Base-by-base conservation (phyloP, 805 yeast genomes). In the Candida anglica region DNA sequence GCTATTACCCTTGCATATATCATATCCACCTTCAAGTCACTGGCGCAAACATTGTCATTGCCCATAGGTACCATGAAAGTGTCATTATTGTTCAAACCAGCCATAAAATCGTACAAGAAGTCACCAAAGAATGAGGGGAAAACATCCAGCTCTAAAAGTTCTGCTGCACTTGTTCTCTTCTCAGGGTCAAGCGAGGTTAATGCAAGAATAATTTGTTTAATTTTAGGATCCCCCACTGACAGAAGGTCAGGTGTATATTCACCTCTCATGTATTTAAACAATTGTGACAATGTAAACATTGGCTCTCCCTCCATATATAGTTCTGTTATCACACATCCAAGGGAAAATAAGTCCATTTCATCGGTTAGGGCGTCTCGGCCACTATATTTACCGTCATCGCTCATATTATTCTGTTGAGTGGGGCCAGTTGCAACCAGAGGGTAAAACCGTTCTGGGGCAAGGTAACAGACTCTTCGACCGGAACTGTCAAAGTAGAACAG, bases 401-500 rank as follows among this genome's bases (percentile, higher is more conserved):
- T 48, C 15, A 47, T 41, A 33, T 42, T 49, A 37, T 40, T 5
- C 7, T 5, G 23, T 11, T 5, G 4, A 8, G 21, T 15, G 15
- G 11, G 29, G 11, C 15, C 19, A 29, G 29, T 24, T 48, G 46
- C 40, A 49, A 56, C 41, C 30, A 63, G 53, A 26, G 40, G 60
- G 46, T 48, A 66, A 48, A 93, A 91, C 43, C 98, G 65, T 53
- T 93, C 98, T 0, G 98, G 98, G 0, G 98, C 98, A 27, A 93
- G 57, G 56, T 91, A 91, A 57, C 98, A 93, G 2, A 78, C 74
- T 47, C 96, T 71, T 43, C 97, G 69, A 52, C 78, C 86, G 2
- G 95, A 84, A 3, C 91, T 86, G 59, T 93, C 98, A 53, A 89
- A 93, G 57, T 81, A 93, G 51, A 91, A 93, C 1, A 93, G 79